Base-by-base conservation (phyloP, 192 early-diverging fungal species). In the Dispira parvispora region DNA sequence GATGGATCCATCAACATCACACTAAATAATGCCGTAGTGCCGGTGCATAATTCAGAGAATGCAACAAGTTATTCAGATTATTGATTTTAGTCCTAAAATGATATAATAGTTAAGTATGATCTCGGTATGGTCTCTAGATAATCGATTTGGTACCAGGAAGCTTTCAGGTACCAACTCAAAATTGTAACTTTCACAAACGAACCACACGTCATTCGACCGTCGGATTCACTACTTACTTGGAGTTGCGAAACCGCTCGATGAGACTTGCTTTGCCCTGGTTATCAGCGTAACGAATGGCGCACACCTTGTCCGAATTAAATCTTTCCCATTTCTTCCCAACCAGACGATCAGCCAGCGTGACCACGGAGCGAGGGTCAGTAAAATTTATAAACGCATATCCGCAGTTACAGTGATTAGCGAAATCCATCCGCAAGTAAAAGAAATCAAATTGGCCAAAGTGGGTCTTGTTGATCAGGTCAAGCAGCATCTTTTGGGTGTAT, bases 371-470 rank as follows among this genome's bases (percentile, higher is more conserved):
- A n/a, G 76, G 66, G 55, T 82, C 75, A 27, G 77, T 73, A 68
- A 90, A 90, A 71, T 85, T 88, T 44, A 80, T 76, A 57, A 88
- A 88, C 18, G 82, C 84, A 57, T 85, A 84, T 5, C 90, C 90
- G 43, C 91, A 86, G 64, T 92, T 92, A 69, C 90, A 92, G 61
- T 84, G 79, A 68, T 91, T 91, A 62, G 83, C 83, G 66, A 92
- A 92, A 62, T 92, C 90, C 72, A 92, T 91, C 14, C 88, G 73
- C 8, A 92, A 73, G 68, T 92, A 92, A 0, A 90, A 62, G 70
- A 92, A 92, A 62, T 91, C 87, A 45, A 77, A 85, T 11, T 75
- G 65, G 18, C 71, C 73, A 52, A 73, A 72, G 69, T 91, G 89
- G 0, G 85, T 84, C 12, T 77, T 72, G 64, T 91, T 82, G 47